Evolutionary conservation across 2,329 filamentous ascomycete species (phyloP), one percentile per base, ranked within the genome.

Genomic region (Penicillium hesseltinei): DNA sequence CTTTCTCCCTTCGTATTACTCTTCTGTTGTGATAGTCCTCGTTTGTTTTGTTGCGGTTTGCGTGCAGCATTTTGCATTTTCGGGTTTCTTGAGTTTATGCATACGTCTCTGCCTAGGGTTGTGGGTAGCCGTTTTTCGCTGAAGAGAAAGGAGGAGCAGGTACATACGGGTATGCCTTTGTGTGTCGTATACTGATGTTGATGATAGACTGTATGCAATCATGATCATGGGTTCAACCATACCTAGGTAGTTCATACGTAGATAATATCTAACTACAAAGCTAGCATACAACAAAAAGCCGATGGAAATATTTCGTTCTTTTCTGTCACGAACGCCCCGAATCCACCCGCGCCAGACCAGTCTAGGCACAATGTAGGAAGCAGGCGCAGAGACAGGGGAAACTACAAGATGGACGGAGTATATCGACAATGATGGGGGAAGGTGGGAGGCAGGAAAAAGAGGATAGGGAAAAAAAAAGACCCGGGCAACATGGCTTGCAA

Each of bases 321-420:
- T 63, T 62, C 58, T 58, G 58, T 59, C 57, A 63, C 36, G 17
- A 59, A 39, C 56, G 56, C 51, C 54, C 64, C 55, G 60, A 45
- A 51, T 56, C 56, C 62, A 62, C 50, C 57, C 52, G 56, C 64
- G 59, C 60, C 63, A 63, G 59, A 63, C 62, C 62, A 65, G 57
- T 66, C 63, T 66, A 66, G 63, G 60, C 59, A 62, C 58, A 60
- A 61, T 55, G 59, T 61, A 62, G 56, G 45, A 42, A 58, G 47
- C 42, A 62, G 50, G 56, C 54, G 58, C 42, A 39, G 46, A 61
- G 56, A 61, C 54, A 59, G 54, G 57, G 39, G 31, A 56, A 58
- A 61, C 52, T 51, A 55, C 57, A 61, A 57, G 52, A 56, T 46
- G 49, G 58, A 62, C 56, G 21, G 55, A 54, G 57, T 53, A 59